These are phyloP conservation scores for Pueraria montana DNA, from an alignment of 306 rosid species.

Conservation along the genomic window DNA sequence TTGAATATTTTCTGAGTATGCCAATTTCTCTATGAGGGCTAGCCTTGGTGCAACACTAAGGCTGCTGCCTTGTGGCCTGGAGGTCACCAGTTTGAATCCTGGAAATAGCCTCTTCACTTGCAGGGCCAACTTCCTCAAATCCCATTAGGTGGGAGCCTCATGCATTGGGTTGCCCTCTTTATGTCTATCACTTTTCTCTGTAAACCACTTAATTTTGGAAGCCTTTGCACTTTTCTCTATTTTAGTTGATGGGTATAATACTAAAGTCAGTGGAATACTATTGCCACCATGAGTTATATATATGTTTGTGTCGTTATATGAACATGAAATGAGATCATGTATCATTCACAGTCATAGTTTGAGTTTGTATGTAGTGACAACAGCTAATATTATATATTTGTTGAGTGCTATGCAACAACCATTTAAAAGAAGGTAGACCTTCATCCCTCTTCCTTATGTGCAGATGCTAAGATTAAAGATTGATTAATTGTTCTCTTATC, in stretches of 20 bases:
- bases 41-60: not conserved
- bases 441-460: too few species aligned
- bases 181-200: conserved; percentile 4
- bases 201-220: conserved; percentile 21
- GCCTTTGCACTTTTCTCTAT: conserved; percentile 20
- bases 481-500: not conserved
- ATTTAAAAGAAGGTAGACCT: conserved; percentile 12
- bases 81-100: not conserved
- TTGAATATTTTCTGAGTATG: conserved; percentile 20
- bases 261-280: conserved; percentile 3
- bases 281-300: conserved; percentile 10
- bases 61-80: not conserved
- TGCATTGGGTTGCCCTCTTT: not conserved
- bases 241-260: conserved; percentile 39
- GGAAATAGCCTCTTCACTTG: not conserved
- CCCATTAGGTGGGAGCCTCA: not conserved
- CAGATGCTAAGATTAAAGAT: not conserved
- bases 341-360: too few species aligned
- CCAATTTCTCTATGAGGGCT: not conserved
- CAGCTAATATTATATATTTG: not conserved
- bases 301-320: conserved; percentile 35
- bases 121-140: not conserved
- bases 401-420: conserved; percentile 1
- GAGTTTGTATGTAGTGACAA: too few species aligned
- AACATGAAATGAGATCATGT: conserved; percentile 42